Base-by-base conservation (phyloP, 495 filamentous ascomycete species). In the Penicillium ucsense region DNA sequence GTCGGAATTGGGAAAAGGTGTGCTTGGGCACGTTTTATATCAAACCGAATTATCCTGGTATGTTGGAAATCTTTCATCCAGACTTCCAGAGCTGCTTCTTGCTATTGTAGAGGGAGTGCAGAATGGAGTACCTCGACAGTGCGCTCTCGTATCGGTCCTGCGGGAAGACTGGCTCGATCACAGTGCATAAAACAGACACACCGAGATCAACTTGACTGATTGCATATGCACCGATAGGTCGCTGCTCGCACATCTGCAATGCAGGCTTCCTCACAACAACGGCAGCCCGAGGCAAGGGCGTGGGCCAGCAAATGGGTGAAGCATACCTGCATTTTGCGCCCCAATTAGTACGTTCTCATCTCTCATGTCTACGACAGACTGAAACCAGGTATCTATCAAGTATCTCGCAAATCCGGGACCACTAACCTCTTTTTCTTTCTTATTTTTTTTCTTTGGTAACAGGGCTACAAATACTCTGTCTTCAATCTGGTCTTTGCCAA, bases 401-500 rank as follows among this genome's bases (percentile, higher is more conserved):
- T 20, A 20, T 20, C 20, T 20, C 20, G 20, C 20, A 38, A 3
- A 20, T 3, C 34, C 7, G 3, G 27, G 4, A 9, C 8, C 29
- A 32, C 11, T 29, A 5, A 8, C 6, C 32, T 4, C 20, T 9
- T 8, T 4, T 31, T 2, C 2, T 40, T 38, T 50, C 29, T 50
- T 29, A n/a, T 5, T 5, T 3, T 31, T 2, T 31, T 32, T 3
- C 6, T 5, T 42, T 3, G 12, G 1, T 11, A 9, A 12, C 49
- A 86, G 71, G 91, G 91, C 35, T 98, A 95, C 70, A 87, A 83
- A 49, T 97, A 96, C 73, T 91, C 86, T 9, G 89, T 98, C 41
- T 98, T 98, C 79, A 97, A 98, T 67, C 82, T 98, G 8, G 92
- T 98, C 10, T 98, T 95, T 67, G 92, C 94, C 66, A 98, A 90